Base-by-base conservation (phyloP, 768 basidiomycete genomes). In the Sarcomyxa edulis region DNA sequence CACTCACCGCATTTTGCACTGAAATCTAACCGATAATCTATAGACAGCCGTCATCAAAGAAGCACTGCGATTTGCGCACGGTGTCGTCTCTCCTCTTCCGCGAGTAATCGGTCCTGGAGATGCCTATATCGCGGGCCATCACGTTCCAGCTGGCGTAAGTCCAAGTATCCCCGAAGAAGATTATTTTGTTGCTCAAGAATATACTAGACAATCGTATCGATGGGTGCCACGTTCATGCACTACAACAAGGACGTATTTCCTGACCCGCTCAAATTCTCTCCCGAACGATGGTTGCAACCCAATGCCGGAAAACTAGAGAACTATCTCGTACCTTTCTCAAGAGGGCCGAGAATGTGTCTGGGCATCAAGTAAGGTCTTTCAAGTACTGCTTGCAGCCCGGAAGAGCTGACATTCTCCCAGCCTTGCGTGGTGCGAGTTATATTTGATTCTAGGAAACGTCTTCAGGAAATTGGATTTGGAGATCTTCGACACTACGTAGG, bases 1-100 rank as follows among this genome's bases (percentile, higher is more conserved):
- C n/a, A n/a, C n/a, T n/a, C n/a, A n/a, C n/a, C n/a, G n/a, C n/a
- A n/a, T n/a, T 34, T 7, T 34, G 12, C 14, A 19, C 14, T 30
- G 20, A 14, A 25, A 12, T 19, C 27, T 18, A 37, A 19, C 7
- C 34, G 22, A 43, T 27, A 21, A 32, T 39, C 43, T 16, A 16
- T 43, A 74, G 71, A 67, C 64, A 11, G 69, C 69, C 7, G 64
- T 73, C 11, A 61, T 72, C 39, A 72, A 72, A 45, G 71, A 73
- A 51, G 56, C 68, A 1, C 56, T 74, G 33, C 58, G 71, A 1
- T 48, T 72, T 33, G 62, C 64, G 26, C 64, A 65, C 44, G 68
- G 69, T 16, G 56, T 67, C 27, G 60, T 65, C 2, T 61, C 60
- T 6, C 65, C 66, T 6, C 49, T 69, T 35, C 66, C 69, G 16